A percentile compares a stretch with the other conserved stretches of the same genome.
phyloP scores from a whole-genome alignment of 768 basidiomycete genomes.

The Chalciporus piperatus region DNA sequence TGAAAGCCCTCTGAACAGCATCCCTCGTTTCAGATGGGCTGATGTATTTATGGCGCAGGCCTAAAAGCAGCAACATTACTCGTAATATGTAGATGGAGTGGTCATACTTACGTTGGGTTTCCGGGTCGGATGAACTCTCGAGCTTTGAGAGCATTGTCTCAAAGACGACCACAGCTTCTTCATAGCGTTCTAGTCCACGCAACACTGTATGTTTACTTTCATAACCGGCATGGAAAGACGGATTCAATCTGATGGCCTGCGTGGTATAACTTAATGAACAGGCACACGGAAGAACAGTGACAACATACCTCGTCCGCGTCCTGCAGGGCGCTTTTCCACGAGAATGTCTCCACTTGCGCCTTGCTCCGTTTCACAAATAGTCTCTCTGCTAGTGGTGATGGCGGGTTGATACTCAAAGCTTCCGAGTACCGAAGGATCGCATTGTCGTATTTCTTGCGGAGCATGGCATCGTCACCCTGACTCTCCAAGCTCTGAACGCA shows the following conservation, averaged over 20 bases:
- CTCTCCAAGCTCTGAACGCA: constrained; percentile 2
- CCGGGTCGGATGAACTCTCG: constrained; percentile 8
- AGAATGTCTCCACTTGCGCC: background rate
- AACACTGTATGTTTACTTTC: constrained; percentile 14
- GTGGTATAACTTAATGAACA: background rate
- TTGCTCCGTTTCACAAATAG: constrained; percentile 16
- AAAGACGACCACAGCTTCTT: constrained; percentile 7
- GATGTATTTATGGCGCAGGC: constrained; percentile 6
- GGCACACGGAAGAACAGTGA: background rate
- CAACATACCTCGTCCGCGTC: constrained; percentile 19
- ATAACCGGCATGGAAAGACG: constrained; percentile 15
- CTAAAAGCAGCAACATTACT: constrained; percentile 1
- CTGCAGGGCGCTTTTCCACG: constrained; percentile 11
- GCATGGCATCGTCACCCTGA: constrained; percentile 10
- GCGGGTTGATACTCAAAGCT: constrained; percentile 1
- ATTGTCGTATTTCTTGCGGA: background rate
- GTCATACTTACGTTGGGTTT: constrained; percentile 10
- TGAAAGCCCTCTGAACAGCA: background rate
- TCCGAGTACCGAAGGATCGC: constrained; percentile 14
- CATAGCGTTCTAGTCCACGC: constrained; percentile 9
- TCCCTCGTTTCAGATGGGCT: constrained; percentile 6
- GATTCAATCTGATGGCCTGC: constrained; percentile 10
- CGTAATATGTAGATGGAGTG: background rate
- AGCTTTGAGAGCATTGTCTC: constrained; percentile 8
- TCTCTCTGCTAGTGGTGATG: background rate